Conservation (phyloP, 345 rosid species). For the Noccaea bulbosa region DNA sequence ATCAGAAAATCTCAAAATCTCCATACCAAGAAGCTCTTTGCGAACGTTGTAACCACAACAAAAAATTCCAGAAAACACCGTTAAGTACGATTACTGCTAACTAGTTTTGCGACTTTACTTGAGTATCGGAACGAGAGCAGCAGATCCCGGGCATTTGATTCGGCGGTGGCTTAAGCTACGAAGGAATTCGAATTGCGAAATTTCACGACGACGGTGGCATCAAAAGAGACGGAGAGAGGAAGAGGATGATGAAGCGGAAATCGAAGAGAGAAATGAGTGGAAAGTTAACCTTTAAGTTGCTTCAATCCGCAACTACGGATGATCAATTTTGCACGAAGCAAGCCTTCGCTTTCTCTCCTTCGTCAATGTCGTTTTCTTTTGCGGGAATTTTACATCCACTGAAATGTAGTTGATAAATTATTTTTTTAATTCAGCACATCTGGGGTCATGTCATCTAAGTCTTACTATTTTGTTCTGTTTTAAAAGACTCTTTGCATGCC, state of each 20-base stretch:
- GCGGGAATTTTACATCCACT: not conserved
- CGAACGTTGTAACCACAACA: not conserved
- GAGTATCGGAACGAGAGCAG: constrained; percentile 35
- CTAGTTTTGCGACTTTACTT: constrained; percentile 12
- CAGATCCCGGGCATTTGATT: constrained; percentile 35
- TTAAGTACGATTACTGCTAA: no score
- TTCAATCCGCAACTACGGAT: not conserved
- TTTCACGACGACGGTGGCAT: not conserved
- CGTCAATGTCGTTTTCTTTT: constrained; percentile 31
- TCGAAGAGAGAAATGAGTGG: not conserved
- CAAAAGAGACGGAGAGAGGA: not conserved
- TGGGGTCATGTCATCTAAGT: not conserved
- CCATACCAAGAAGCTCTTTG: not conserved
- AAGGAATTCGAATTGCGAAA: not conserved
- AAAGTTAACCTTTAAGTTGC: constrained; percentile 26
- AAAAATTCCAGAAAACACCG: not conserved
- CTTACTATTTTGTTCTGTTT: not conserved
- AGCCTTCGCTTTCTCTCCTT: constrained; percentile 31
- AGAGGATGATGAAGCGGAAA: not conserved
- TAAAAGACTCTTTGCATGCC: constrained; percentile 7
- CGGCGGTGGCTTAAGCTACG: not conserved
- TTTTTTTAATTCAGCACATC: not conserved
- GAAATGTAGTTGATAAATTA: not conserved
- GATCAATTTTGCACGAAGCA: constrained; percentile 21
- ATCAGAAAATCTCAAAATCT: not conserved